phyloP scores from a whole-genome alignment of 176 grass and related monocot genomes.

The Dactylis glomerata region DNA sequence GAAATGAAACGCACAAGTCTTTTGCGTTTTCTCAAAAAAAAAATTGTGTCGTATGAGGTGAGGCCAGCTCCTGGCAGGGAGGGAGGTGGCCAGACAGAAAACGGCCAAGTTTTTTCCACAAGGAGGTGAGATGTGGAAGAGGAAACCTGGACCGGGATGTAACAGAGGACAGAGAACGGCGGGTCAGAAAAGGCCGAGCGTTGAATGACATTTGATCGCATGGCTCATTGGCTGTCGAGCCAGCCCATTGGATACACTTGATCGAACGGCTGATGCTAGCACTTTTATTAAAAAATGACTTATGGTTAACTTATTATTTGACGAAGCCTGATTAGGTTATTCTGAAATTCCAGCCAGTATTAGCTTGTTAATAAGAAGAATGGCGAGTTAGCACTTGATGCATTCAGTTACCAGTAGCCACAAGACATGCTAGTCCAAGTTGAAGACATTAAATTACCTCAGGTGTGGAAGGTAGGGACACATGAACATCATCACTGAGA shows the following conservation, averaged over 20 bases:
- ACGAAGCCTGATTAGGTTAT: background rate
- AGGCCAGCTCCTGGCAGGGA: background rate
- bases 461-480: constrained; percentile 63
- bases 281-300: background rate
- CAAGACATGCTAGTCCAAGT: constrained; percentile 23
- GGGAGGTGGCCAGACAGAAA: background rate
- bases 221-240: background rate
- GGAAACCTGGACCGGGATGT: background rate
- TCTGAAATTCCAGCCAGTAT: background rate
- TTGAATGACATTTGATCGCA: background rate
- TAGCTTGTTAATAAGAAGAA: background rate
- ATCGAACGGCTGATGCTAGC: background rate
- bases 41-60: background rate
- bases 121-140: background rate
- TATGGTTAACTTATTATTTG: background rate
- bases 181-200: background rate
- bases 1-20: too few relatives aligned
- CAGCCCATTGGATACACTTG: background rate
- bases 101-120: background rate
- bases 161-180: background rate
- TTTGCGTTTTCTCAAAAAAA: too few relatives aligned
- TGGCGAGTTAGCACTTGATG: background rate
- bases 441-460: constrained; percentile 59
- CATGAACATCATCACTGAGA: constrained; percentile 67
- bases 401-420: constrained; percentile 28